These are phyloP conservation scores for Cryptosporidium tyzzeri DNA, from an alignment of 169 alveolate genomes.

Conservation along the genomic window DNA sequence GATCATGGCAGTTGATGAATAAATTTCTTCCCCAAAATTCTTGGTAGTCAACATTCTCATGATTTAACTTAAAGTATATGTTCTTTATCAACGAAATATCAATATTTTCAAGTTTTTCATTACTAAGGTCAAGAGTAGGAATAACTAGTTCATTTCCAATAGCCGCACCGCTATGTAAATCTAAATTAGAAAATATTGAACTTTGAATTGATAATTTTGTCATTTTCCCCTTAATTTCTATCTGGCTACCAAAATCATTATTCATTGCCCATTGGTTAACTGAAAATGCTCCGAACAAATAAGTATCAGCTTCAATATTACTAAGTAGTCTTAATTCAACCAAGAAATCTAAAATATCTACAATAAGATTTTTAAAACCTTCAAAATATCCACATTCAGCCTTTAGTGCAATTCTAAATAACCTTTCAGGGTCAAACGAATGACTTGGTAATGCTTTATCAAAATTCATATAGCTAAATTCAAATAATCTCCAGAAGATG, in stretches of 20 bases:
- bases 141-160: neutral
- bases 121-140: constrained; percentile 18
- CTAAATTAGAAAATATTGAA: constrained; percentile 7
- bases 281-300: constrained; percentile 37
- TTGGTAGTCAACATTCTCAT: neutral
- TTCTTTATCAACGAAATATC: constrained; percentile 16
- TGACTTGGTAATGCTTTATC: neutral
- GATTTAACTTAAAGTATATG: constrained; percentile 23
- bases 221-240: constrained; percentile 20
- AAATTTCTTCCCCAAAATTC: constrained; percentile 10
- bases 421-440: neutral
- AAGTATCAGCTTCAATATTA: neutral
- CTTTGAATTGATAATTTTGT: constrained; percentile 21
- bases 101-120: constrained; percentile 1
- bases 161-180: constrained; percentile 4
- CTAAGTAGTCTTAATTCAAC: neutral
- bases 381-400: constrained; percentile 50
- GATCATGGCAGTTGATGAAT: constrained; percentile 30
- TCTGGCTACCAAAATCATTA: constrained; percentile 7
- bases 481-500: neutral
- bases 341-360: constrained; percentile 31
- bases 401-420: constrained; percentile 26
- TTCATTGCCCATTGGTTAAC: constrained; percentile 55
- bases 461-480: neutral
- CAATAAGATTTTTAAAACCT: neutral